phyloP scores from a whole-genome alignment of 495 filamentous ascomycete genomes.

The Astrocystis sublimbata region DNA sequence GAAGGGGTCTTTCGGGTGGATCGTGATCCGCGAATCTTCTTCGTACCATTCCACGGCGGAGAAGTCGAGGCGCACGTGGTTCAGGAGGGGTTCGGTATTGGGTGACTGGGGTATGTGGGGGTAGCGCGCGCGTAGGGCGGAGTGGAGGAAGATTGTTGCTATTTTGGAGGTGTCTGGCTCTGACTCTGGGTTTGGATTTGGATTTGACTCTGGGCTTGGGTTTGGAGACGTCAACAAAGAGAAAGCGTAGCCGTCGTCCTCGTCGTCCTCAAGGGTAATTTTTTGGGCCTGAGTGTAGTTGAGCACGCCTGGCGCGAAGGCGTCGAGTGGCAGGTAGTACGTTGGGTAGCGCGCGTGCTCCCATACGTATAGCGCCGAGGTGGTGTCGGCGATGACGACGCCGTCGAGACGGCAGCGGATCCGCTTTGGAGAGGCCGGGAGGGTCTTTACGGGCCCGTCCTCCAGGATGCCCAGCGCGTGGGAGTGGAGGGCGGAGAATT shows the following conservation, averaged over 20 bases:
- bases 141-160: no score
- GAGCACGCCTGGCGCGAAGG: not conserved
- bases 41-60: conserved; percentile 59
- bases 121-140: no score
- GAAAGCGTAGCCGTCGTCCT: no score
- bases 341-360: conserved; percentile 36
- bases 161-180: no score
- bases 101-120: no score
- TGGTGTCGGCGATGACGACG: conserved; percentile 37
- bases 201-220: no score
- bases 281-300: no score
- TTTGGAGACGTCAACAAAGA: no score
- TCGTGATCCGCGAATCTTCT: conserved; percentile 53
- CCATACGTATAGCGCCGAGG: conserved; percentile 36
- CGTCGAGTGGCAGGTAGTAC: conserved; percentile 26
- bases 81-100: no score
- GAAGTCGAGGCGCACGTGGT: conserved; percentile 29
- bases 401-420: conserved; percentile 35
- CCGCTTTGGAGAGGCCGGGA: conserved; percentile 31
- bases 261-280: no score
- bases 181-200: no score
- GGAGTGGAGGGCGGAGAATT: conserved; percentile 29
- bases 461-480: no score
- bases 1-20: conserved; percentile 63
- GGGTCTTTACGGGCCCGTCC: conserved; percentile 34